A percentile compares a stretch with the other conserved stretches of the same genome.
phyloP scores from a whole-genome alignment of 2,329 filamentous ascomycete species.

The Ceratocystis huliohia region DNA sequence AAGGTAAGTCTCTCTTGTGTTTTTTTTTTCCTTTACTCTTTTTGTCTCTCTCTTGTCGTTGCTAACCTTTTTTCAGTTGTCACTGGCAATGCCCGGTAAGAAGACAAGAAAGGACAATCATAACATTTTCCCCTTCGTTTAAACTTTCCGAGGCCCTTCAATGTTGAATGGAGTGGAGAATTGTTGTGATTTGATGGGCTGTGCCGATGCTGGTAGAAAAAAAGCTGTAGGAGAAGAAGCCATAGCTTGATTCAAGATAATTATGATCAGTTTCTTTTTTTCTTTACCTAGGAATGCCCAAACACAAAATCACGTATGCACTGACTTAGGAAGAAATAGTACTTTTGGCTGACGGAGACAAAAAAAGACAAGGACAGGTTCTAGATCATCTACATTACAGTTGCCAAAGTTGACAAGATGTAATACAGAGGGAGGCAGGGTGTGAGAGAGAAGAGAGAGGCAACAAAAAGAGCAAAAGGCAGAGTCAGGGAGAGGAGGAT shows the following conservation, averaged over 20 bases:
- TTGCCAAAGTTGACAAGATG: neutral
- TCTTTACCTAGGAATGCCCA: no score
- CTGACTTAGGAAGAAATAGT: neutral
- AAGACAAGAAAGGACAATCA: neutral
- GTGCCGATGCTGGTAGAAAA: neutral
- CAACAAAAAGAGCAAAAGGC: neutral
- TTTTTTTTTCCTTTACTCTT: neutral
- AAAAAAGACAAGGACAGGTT: neutral
- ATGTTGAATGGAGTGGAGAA: neutral
- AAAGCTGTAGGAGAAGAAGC: neutral
- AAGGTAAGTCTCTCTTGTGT: slow-evolving; percentile 10
- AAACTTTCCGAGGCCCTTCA: neutral
- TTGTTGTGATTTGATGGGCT: neutral
- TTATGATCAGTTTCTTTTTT: no score
- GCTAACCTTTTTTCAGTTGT: neutral
- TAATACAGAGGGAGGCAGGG: no score
- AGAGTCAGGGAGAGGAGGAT: neutral
- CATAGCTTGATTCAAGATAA: neutral
- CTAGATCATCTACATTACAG: neutral
- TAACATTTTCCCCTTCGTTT: neutral
- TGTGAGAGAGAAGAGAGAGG: neutral
- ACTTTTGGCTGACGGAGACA: neutral
- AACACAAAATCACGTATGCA: neutral
- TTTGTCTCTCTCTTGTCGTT: neutral
- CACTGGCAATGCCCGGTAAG: neutral